Evolutionary conservation across 768 basidiomycete genomes (phyloP).

Genomic region (Hysterangium stoloniferum): DNA sequence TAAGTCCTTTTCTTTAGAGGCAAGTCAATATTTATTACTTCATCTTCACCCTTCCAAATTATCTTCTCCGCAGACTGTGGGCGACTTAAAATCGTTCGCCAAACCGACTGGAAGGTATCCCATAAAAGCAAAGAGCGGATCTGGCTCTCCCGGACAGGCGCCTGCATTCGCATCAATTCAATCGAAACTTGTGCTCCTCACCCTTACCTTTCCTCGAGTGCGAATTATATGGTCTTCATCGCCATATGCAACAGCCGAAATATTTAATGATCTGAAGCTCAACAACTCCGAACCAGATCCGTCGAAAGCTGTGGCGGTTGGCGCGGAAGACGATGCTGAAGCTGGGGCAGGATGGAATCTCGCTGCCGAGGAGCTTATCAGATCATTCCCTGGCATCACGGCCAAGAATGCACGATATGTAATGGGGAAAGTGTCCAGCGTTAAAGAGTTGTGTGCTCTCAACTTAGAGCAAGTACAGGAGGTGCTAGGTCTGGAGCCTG

Average conservation of each 20-base stretch:
- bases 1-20: constrained; percentile 88
- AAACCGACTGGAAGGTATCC: constrained; percentile 55
- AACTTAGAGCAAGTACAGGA: constrained; percentile 53
- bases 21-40: constrained; percentile 25
- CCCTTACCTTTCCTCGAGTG: constrained; percentile 83
- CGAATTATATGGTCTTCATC: constrained; percentile 98
- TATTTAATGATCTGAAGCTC: constrained; percentile 86
- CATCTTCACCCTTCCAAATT: background rate
- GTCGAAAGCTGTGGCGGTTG: constrained; percentile 64
- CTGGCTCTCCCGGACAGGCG: constrained; percentile 19
- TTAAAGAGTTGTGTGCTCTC: constrained; percentile 69
- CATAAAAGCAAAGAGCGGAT: constrained; percentile 30
- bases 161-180: constrained; percentile 56
- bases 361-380: constrained; percentile 75
- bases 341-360: constrained; percentile 61
- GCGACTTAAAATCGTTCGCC: constrained; percentile 59
- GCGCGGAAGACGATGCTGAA: constrained; percentile 68
- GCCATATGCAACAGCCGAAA: constrained; percentile 83
- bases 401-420: constrained; percentile 81
- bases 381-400: constrained; percentile 76
- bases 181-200: constrained; percentile 86
- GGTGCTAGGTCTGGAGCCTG: constrained; percentile 74
- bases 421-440: constrained; percentile 69
- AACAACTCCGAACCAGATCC: constrained; percentile 78
- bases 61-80: constrained; percentile 42